These are phyloP conservation scores for Trichothecium sympodiale DNA, from an alignment of 2,329 filamentous ascomycete genomes.

Conservation along the genomic window DNA sequence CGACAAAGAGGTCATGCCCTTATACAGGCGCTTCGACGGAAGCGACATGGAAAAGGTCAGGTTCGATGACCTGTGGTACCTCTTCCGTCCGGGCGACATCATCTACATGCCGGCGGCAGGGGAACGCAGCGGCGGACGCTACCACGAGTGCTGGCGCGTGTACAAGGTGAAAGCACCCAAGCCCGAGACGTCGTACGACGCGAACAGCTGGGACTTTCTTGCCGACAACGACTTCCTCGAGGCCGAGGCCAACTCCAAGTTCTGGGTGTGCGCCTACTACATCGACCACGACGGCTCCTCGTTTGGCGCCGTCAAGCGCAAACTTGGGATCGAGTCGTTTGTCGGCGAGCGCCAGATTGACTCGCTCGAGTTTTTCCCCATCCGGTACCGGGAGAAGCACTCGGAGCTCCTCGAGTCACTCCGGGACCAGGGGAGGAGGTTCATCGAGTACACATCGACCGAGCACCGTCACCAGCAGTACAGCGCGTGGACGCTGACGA, in stretches of 20 bases:
- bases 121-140: constrained; percentile 21
- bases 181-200: constrained; percentile 16
- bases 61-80: constrained; percentile 30
- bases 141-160: constrained; percentile 27
- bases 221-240: constrained; percentile 19
- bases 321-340: constrained; percentile 24
- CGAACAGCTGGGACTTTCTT: constrained; percentile 23
- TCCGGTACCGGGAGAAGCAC: constrained; percentile 25
- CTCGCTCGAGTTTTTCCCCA: constrained; percentile 24
- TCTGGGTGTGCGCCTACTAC: constrained; percentile 27
- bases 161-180: constrained; percentile 21
- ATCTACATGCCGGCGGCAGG: constrained; percentile 25
- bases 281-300: constrained; percentile 28
- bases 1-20: constrained; percentile 28
- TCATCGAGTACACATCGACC: constrained; percentile 19
- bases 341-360: constrained; percentile 25
- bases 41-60: constrained; percentile 19
- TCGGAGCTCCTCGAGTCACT: constrained; percentile 21
- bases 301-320: constrained; percentile 25
- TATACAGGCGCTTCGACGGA: constrained; percentile 17
- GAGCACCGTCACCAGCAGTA: constrained; percentile 26
- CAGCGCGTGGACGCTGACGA: constrained; percentile 28
- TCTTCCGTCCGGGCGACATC: constrained; percentile 28
- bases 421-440: constrained; percentile 20
- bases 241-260: constrained; percentile 16